phyloP scores from a whole-genome alignment of 2,329 filamentous ascomycete genomes.

The Amauroascus niger region DNA sequence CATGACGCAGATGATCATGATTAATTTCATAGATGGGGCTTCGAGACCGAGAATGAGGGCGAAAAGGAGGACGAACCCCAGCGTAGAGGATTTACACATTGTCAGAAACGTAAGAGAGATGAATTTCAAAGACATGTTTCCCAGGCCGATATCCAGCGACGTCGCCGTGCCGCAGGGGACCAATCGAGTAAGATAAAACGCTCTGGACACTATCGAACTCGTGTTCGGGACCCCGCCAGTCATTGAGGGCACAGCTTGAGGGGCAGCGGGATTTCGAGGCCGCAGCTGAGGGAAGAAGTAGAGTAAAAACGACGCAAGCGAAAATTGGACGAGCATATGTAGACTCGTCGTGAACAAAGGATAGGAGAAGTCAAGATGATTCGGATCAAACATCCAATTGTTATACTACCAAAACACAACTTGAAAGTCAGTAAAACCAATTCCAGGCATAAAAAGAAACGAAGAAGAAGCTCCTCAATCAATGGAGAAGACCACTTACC shows the following conservation, averaged over 20 bases:
- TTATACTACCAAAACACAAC: constrained; percentile 60
- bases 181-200: constrained; percentile 87
- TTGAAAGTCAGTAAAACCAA: background rate
- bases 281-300: constrained; percentile 74
- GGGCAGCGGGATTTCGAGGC: constrained; percentile 37
- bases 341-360: constrained; percentile 89
- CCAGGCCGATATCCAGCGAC: constrained; percentile 87
- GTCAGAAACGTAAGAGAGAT: constrained; percentile 97
- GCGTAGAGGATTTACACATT: constrained; percentile 97
- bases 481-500: no score
- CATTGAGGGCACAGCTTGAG: constrained; percentile 11
- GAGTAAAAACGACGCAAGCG: constrained; percentile 64
- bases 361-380: constrained; percentile 80
- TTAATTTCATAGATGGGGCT: constrained; percentile 71
- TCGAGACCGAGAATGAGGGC: constrained; percentile 91
- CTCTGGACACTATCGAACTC: constrained; percentile 44
- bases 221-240: constrained; percentile 31
- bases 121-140: constrained; percentile 91
- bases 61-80: constrained; percentile 90
- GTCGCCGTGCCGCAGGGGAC: constrained; percentile 87
- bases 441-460: background rate
- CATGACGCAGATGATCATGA: constrained; percentile 84
- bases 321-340: constrained; percentile 94
- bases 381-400: constrained; percentile 97
- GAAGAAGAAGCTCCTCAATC: no score